These are phyloP conservation scores for Stephania cephalantha DNA, from an alignment of 164 flowering plant species.

Conservation along the genomic window DNA sequence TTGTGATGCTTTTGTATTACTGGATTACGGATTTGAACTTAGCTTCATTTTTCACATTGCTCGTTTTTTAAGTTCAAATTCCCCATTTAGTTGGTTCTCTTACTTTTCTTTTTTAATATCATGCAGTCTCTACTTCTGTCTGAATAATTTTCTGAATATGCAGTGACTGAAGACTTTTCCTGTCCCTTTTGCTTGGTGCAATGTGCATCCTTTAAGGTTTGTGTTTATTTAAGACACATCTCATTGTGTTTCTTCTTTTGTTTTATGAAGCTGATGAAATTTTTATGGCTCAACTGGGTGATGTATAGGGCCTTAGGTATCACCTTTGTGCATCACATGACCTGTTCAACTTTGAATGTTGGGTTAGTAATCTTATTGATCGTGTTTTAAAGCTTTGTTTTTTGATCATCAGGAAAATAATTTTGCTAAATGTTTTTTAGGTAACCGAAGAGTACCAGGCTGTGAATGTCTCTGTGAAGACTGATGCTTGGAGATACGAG, in stretches of 20 bases:
- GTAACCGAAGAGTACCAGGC: constrained; percentile 83
- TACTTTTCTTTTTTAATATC: not conserved
- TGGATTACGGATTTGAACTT: not conserved
- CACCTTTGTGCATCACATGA: constrained; percentile 81
- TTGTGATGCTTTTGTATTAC: too few species aligned
- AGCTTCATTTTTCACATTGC: not conserved
- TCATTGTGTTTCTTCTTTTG: not conserved
- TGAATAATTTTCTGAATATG: constrained; percentile 14
- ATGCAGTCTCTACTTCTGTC: not conserved
- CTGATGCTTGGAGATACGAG: constrained; percentile 64
- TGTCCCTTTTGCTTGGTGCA: constrained; percentile 88
- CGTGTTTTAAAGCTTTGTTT: constrained; percentile 8
- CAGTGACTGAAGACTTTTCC: constrained; percentile 92
- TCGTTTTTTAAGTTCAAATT: not conserved
- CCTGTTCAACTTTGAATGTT: constrained; percentile 87
- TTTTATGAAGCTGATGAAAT: not conserved
- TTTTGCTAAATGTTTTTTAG: constrained; percentile 35
- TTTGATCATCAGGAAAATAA: constrained; percentile 3
- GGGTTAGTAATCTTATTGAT: constrained; percentile 62
- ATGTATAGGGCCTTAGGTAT: constrained; percentile 68
- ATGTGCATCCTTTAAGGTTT: constrained; percentile 88
- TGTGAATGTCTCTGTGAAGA: constrained; percentile 79
- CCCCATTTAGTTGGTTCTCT: not conserved
- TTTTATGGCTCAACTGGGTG: not conserved
- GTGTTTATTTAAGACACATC: constrained; percentile 1